phyloP scores from a whole-genome alignment of 108 stramenopile genomes.

The Conticribra guillardii region DNA sequence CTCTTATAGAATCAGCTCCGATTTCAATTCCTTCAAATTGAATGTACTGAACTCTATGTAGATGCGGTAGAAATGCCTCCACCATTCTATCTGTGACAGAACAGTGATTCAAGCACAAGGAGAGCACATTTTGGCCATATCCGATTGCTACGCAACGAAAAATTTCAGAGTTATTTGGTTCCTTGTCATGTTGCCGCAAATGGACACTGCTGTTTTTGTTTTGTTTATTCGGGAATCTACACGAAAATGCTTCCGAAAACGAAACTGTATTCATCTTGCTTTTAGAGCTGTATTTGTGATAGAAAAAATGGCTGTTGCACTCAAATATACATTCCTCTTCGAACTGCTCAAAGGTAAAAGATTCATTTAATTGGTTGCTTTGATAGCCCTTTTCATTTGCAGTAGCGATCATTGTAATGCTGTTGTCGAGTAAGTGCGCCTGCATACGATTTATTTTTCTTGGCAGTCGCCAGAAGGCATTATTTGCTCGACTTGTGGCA shows the following conservation, averaged over 20 bases:
- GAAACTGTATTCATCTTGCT: background rate
- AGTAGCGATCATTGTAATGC: too few relatives aligned
- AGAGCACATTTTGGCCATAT: conserved; percentile 1
- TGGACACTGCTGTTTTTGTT: background rate
- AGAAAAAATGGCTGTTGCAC: conserved; percentile 2
- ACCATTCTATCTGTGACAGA: conserved; percentile 12
- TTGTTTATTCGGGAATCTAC: too few relatives aligned
- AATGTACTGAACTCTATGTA: background rate
- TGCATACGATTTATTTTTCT: too few relatives aligned
- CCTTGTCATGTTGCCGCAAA: background rate
- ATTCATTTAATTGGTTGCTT: too few relatives aligned
- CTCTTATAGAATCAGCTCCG: background rate
- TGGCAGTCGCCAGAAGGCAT: too few relatives aligned
- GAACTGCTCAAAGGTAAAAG: conserved; percentile 7
- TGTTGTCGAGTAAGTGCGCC: too few relatives aligned
- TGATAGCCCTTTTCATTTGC: too few relatives aligned
- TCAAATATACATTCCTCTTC: conserved; percentile 6
- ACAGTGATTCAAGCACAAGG: background rate
- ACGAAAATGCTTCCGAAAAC: background rate
- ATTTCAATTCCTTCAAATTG: conserved; percentile 2
- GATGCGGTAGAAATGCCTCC: conserved; percentile 11
- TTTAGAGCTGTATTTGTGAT: conserved; percentile 6
- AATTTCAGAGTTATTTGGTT: background rate
- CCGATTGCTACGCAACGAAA: conserved; percentile 3
- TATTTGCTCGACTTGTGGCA: too few relatives aligned